A percentile compares a stretch with the other conserved stretches of the same genome.
phyloP scores from a whole-genome alignment of 2,329 filamentous ascomycete species.

The Cladophialophora yegresii region DNA sequence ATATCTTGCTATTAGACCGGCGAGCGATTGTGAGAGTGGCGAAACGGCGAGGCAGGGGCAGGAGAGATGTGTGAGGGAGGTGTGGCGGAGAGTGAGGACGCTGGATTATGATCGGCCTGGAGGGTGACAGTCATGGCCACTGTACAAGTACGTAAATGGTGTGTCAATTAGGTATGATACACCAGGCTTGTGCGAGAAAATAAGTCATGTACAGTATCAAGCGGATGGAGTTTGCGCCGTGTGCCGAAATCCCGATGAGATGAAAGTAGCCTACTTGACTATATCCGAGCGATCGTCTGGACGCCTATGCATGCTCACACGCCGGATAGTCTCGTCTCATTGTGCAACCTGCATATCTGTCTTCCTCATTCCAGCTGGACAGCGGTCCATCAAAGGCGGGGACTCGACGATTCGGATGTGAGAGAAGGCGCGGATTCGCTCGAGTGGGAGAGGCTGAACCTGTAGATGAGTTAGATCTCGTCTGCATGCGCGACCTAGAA shows the following conservation, averaged over 20 bases:
- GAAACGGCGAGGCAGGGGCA: slow-evolving; percentile 69
- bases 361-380: background rate
- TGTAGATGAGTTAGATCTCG: background rate
- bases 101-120: slow-evolving; percentile 67
- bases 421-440: background rate
- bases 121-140: slow-evolving; percentile 6
- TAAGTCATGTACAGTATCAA: background rate
- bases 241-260: background rate
- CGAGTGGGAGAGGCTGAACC: slow-evolving; percentile 5
- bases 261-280: background rate
- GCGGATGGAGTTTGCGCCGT: background rate
- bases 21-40: slow-evolving; percentile 56
- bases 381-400: background rate
- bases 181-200: background rate
- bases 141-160: background rate
- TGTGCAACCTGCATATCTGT: background rate
- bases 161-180: background rate
- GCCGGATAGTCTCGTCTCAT: background rate
- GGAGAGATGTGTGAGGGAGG: slow-evolving; percentile 69
- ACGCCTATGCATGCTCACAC: background rate
- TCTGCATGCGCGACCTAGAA: background rate
- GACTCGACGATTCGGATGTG: background rate
- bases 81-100: slow-evolving; percentile 68
- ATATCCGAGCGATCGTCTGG: background rate
- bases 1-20: slow-evolving; percentile 72